Evolutionary conservation across 345 rosid genomes (phyloP), one percentile per base, ranked within the genome.

Genomic region (Iberis pinnata): DNA sequence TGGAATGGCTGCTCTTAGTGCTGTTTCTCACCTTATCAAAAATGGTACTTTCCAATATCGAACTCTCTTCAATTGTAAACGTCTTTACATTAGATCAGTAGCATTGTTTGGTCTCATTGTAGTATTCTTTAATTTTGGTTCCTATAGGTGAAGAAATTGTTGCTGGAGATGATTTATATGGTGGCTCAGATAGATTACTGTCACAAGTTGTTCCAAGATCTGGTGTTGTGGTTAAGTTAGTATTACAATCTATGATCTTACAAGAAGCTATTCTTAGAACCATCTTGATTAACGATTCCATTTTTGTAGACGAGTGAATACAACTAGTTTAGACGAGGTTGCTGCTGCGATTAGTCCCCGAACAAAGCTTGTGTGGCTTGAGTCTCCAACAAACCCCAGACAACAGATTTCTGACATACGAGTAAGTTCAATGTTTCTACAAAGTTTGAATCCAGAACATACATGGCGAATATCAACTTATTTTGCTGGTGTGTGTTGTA

Each of bases 1-100:
- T 60, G 97, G 97, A 70, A 92, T 92, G 95, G 99, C 97, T 76
- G 99, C 97, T 64, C 80, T 88, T 69, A 64, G 81, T 62, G 77
- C 97, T 47, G 95, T 86, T 49, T 56, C 80, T 8, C 89, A 78
- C 72, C 94, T 88, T 58, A 52, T 92, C 64, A 69, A 63, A 72
- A 53, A 67, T 47, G 97, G 99, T 92, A 58, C 37, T 49, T 56
- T 37, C 2, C 40, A 3, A 12, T 45, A 7, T 32, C 17, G 18
- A 32, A 20, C 39, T 43, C 45, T 18, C 36, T 13, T 31, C 17
- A 17, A 1, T 5, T 29, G 11, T 42, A 10, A 22, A 22, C 6
- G 25, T 22, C 25, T 22, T 22, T 22, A 3, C 4, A 22, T 22
- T 22, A 22, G 25, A 22, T 22, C 25, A 22, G 25, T 2, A 22